phyloP scores from a whole-genome alignment of 2,329 filamentous ascomycete genomes.

The Colletotrichum graminicola region DNA sequence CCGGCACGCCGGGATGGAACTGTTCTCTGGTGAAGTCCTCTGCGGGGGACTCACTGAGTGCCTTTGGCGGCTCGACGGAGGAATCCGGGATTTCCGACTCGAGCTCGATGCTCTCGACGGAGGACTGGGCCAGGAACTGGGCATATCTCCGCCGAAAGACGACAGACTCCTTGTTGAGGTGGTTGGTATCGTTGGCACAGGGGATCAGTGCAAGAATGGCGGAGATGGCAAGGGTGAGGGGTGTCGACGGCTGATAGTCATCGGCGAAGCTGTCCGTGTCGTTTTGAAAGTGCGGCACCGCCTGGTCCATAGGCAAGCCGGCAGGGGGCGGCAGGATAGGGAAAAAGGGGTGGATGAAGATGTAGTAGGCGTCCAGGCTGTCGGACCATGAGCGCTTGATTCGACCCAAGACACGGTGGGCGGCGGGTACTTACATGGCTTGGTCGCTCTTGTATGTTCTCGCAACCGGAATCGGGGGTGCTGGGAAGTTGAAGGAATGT shows the following conservation, averaged over 20 bases:
- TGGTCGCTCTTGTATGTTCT: conserved; percentile 57
- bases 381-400: not conserved
- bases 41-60: conserved; percentile 55
- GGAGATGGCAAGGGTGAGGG: conserved; percentile 60
- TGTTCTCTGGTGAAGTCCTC: conserved; percentile 51
- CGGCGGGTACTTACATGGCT: conserved; percentile 52
- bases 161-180: conserved; percentile 54
- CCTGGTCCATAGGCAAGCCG: conserved; percentile 50
- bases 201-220: conserved; percentile 63
- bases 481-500: conserved; percentile 35
- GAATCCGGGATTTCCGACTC: conserved; percentile 62
- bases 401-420: not conserved
- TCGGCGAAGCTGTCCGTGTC: conserved; percentile 51
- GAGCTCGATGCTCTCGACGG: conserved; percentile 62
- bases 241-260: conserved; percentile 56
- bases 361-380: conserved; percentile 62
- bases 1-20: conserved; percentile 59
- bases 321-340: conserved; percentile 62
- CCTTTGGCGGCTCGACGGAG: conserved; percentile 57
- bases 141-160: conserved; percentile 60
- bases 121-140: conserved; percentile 61
- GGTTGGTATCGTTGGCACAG: conserved; percentile 54
- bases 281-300: conserved; percentile 51
- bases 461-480: conserved; percentile 50
- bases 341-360: conserved; percentile 64